Percentiles rank a stretch among this genome's conserved stretches.
These are phyloP conservation scores for Lactarius deliciosus DNA, from an alignment of 768 basidiomycete genomes.

Conservation along the genomic window DNA sequence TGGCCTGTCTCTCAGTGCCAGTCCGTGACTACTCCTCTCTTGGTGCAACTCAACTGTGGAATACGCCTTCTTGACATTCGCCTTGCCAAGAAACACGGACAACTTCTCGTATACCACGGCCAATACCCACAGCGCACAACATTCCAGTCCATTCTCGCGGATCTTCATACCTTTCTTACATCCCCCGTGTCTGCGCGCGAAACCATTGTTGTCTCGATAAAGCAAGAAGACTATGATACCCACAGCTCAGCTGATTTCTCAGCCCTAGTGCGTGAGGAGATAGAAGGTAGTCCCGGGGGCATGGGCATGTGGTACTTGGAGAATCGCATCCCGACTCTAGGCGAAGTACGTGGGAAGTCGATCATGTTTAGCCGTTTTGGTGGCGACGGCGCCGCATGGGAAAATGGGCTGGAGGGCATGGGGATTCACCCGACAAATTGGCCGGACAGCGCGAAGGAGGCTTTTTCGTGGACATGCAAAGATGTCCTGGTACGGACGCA, in stretches of 20 bases:
- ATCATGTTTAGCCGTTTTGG: conserved; percentile 88
- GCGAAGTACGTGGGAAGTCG: conserved; percentile 83
- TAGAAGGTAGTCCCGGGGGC: conserved; percentile 52
- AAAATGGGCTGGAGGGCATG: conserved; percentile 62
- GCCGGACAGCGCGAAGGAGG: conserved; percentile 74
- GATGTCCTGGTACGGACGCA: conserved; percentile 70
- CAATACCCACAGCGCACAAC: conserved; percentile 66
- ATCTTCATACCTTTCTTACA: conserved; percentile 63
- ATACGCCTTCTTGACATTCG: conserved; percentile 83
- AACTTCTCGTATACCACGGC: conserved; percentile 80
- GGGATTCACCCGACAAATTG: conserved; percentile 87
- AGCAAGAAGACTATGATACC: conserved; percentile 72
- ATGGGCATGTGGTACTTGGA: conserved; percentile 77
- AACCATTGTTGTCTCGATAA: conserved; percentile 83
- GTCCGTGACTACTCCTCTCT: conserved; percentile 56
- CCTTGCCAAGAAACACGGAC: conserved; percentile 60
- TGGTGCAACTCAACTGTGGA: conserved; percentile 68
- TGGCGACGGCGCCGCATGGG: conserved; percentile 65
- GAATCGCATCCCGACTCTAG: conserved; percentile 75
- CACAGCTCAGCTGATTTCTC: conserved; percentile 57
- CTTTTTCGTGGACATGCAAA: conserved; percentile 79
- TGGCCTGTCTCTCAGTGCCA: conserved; percentile 91
- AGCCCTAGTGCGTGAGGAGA: conserved; percentile 60
- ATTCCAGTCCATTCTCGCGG: conserved; percentile 63
- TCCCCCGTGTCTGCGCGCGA: conserved; percentile 58